Conservation (phyloP, 371 early-diverging fungal genomes). For the Syncephalastrum sp. region DNA sequence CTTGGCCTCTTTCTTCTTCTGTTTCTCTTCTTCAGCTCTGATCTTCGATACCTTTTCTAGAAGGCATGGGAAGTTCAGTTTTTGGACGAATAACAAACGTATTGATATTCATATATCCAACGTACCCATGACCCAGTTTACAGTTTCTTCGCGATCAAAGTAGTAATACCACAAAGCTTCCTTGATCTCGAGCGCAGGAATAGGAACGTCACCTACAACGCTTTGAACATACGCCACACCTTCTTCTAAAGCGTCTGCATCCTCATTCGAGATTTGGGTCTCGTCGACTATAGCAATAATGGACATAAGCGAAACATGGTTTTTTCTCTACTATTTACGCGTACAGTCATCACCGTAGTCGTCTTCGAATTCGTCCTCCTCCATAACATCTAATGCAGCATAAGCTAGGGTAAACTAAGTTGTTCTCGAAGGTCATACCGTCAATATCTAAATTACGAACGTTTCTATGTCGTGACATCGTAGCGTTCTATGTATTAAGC, state of each 20-base stretch:
- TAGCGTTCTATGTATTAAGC: slow-evolving; percentile 3
- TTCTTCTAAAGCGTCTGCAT: slow-evolving; percentile 47
- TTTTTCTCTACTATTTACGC: not conserved
- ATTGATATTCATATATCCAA: not conserved
- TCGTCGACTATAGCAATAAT: slow-evolving; percentile 29
- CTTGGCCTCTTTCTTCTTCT: slow-evolving; percentile 36
- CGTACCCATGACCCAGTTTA: slow-evolving; percentile 61
- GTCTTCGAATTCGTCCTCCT: slow-evolving; percentile 59
- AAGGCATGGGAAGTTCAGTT: not conserved
- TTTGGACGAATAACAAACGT: not conserved
- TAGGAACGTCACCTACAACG: slow-evolving; percentile 50
- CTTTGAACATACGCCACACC: slow-evolving; percentile 50
- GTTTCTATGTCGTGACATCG: slow-evolving; percentile 76
- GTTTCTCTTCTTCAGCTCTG: slow-evolving; percentile 42
- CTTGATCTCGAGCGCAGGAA: slow-evolving; percentile 58
- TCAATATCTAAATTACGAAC: slow-evolving; percentile 70
- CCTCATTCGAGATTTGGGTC: slow-evolving; percentile 41
- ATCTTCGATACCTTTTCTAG: slow-evolving; percentile 39
- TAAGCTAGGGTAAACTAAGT: not conserved
- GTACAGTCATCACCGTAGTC: slow-evolving; percentile 51
- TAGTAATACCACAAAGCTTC: slow-evolving; percentile 69
- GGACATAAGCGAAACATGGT: not conserved
- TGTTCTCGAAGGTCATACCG: slow-evolving; percentile 38
- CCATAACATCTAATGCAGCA: slow-evolving; percentile 52
- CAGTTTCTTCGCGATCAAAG: slow-evolving; percentile 56